phyloP scores from a whole-genome alignment of 2,329 filamentous ascomycete species.

The Talaromyces sp. region DNA sequence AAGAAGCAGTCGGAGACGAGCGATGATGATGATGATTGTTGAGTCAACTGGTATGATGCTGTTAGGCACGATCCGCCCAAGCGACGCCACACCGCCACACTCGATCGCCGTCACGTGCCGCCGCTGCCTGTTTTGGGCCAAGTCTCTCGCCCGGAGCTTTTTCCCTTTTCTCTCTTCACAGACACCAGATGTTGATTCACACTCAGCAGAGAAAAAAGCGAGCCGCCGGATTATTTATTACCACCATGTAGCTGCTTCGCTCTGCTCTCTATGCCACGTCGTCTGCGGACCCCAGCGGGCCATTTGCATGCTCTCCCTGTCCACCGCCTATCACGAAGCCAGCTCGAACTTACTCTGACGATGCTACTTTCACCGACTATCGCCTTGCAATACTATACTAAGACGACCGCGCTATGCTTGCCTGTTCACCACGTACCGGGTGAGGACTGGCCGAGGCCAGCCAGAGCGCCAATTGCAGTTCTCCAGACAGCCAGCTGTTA shows the following conservation, averaged over 20 bases:
- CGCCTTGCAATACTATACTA: background rate
- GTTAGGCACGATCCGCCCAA: conserved; percentile 10
- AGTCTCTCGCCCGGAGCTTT: background rate
- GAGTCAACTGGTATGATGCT: background rate
- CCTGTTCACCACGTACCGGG: background rate
- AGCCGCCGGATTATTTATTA: background rate
- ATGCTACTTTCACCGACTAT: background rate
- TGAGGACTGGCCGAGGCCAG: background rate
- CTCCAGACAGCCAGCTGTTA: background rate
- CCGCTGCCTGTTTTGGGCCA: background rate
- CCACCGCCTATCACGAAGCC: background rate
- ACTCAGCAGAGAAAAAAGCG: background rate
- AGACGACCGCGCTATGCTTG: background rate
- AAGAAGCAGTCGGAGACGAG: background rate
- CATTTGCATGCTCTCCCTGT: background rate
- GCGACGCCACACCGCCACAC: conserved; percentile 7
- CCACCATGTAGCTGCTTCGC: background rate
- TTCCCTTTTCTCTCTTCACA: background rate
- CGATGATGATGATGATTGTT: background rate
- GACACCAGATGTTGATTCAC: background rate
- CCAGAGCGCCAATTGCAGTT: background rate
- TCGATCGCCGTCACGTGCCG: conserved; percentile 5
- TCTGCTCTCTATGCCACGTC: conserved; percentile 9
- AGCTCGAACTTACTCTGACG: background rate
- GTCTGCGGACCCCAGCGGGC: conserved; percentile 6